Base-by-base conservation (phyloP, 768 basidiomycete genomes). In the Termitomyces sp. region DNA sequence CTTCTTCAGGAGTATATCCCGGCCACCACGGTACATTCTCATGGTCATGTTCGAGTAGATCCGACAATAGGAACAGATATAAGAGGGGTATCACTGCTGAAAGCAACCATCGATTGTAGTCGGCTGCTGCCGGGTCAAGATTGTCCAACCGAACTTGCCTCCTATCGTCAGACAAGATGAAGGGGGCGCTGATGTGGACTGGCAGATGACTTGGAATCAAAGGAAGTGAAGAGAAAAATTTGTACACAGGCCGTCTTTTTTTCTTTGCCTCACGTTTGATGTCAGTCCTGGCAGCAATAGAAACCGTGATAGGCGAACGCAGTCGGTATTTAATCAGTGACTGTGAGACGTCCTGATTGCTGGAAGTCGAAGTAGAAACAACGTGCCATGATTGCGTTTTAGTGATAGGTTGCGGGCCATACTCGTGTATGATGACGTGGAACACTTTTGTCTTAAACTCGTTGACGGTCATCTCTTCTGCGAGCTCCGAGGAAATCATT, bases 181-280 rank as follows among this genome's bases (percentile, higher is more conserved):
- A 81, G 0, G 78, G 74, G 0, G 76, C 79, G 51, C 72, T 74
- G 9, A 81, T 63, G 58, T 83, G 80, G 1, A 77, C 70, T 0
- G 80, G 79, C 0, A 83, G 66, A 4, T 71, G 63, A 4, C 71
- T 77, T 3, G 63, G 24, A 4, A 74, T 73, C 2, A 82, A 69
- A 0, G 79, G 80, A 7, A 82, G 66, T 0, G 70, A 73, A 8
- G 78, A 75, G 55, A 80, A 81, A 20, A 82, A 68, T n/a, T 69
- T 65, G 49, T 60, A 61, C 41, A 29, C 55, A 13, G 13, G 37
- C 46, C 3, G 34, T 29, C 53, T 56, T 57, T 34, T 29, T 4
- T 34, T 56, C 27, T 12, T 53, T 48, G 44, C 36, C 5, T 61
- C 59, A 32, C 67, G 53, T 36, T 59, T 56, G 1, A 64, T 71